These are phyloP conservation scores for Plectranthus barbatus DNA, from an alignment of 257 asterid species.

Conservation along the genomic window DNA sequence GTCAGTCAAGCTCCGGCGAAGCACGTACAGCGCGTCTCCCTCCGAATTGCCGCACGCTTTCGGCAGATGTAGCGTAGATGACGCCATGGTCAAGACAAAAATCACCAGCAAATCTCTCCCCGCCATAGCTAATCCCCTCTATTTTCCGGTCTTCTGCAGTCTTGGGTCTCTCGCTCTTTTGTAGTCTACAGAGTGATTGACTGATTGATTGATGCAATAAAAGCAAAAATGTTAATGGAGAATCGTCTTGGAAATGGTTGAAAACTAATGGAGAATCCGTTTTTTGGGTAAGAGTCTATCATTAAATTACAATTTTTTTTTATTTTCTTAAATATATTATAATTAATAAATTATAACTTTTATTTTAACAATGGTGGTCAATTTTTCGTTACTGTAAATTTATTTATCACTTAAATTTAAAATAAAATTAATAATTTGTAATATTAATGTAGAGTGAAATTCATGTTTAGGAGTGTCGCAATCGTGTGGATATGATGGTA, in stretches of 20 bases:
- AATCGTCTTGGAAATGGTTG: constrained; percentile 28
- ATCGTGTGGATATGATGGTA: constrained; percentile 18
- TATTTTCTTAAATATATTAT: no score
- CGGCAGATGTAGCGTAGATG: constrained; percentile 18
- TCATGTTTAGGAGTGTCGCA: not conserved
- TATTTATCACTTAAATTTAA: no score
- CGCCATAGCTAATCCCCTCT: constrained; percentile 22
- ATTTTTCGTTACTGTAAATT: no score
- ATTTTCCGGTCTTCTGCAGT: not conserved
- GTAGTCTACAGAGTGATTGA: constrained; percentile 8
- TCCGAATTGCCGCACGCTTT: constrained; percentile 39
- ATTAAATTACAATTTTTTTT: no score
- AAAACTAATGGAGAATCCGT: not conserved
- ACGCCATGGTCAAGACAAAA: constrained; percentile 19
- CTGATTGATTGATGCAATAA: constrained; percentile 22
- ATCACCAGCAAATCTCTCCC: constrained; percentile 21
- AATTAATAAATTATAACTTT: no score
- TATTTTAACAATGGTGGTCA: no score
- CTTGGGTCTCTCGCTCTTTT: not conserved
- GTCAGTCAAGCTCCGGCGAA: constrained; percentile 47
- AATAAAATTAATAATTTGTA: no score
- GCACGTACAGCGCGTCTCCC: constrained; percentile 53
- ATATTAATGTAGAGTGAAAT: not conserved
- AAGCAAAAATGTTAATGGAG: constrained; percentile 15
- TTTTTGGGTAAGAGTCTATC: no score